A percentile compares a stretch with the other conserved stretches of the same genome.
Evolutionary conservation across 805 yeast species (phyloP).

Genomic region (Saccharomycopsis sp.): DNA sequence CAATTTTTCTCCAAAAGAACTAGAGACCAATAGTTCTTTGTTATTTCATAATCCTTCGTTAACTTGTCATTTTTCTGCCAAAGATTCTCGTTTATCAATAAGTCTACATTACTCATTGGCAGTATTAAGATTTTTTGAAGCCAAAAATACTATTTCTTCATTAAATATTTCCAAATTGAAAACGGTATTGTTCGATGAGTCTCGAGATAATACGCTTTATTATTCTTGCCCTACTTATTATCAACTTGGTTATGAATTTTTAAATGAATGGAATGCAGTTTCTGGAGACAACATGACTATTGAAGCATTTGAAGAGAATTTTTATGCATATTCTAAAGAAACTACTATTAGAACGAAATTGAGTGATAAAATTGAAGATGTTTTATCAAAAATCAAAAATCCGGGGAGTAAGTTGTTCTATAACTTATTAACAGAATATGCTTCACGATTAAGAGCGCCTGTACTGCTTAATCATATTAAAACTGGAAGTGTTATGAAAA

Average conservation of each 20-base stretch:
- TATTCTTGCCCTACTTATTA: constrained; percentile 12
- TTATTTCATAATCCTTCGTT: no score
- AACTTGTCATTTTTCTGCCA: no score
- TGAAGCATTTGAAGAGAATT: not conserved
- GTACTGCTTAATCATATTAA: not conserved
- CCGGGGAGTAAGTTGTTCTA: constrained; percentile 16
- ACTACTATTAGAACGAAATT: not conserved
- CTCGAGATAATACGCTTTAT: no score
- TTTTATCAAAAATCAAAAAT: constrained; percentile 7
- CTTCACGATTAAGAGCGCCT: constrained; percentile 8
- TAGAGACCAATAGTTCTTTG: no score
- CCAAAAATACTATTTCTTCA: not conserved
- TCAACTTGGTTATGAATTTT: constrained; percentile 15
- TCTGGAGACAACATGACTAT: not conserved
- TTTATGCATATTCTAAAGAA: not conserved
- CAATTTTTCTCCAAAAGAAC: no score
- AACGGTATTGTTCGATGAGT: no score
- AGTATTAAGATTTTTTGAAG: no score
- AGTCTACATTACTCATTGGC: no score
- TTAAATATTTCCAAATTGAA: not conserved
- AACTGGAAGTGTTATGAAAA: not conserved
- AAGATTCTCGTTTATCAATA: no score
- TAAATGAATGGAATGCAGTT: constrained; percentile 11
- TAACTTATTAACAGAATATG: constrained; percentile 15
- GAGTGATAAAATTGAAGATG: not conserved